Percentiles rank a stretch among this genome's conserved stretches.
Evolutionary conservation across 2,329 filamentous ascomycete species (phyloP).

Genomic region (Camillea tinctor): DNA sequence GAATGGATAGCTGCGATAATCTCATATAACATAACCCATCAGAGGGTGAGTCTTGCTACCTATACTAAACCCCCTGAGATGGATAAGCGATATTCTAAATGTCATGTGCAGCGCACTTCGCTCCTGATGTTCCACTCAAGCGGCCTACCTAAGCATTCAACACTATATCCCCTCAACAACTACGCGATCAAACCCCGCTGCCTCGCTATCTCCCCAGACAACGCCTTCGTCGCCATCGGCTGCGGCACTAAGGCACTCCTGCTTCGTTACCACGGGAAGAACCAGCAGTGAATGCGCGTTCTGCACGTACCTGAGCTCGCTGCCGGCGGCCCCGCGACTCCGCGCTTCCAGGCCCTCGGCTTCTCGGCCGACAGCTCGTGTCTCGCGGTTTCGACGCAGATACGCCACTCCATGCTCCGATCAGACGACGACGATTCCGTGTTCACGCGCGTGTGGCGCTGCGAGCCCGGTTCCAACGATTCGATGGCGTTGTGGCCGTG

Average conservation of each 20-base stretch:
- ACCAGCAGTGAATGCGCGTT: constrained; percentile 6
- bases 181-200: no score
- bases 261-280: constrained; percentile 2
- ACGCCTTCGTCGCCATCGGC: constrained; percentile 5
- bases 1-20: constrained; percentile 4
- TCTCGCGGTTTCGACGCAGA: constrained; percentile 8
- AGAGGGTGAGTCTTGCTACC: constrained; percentile 6
- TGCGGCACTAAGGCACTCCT: constrained; percentile 5
- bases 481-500: constrained; percentile 5
- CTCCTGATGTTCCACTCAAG: constrained; percentile 7
- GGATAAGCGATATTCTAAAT: no score
- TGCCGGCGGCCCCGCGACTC: neutral
- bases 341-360: constrained; percentile 2
- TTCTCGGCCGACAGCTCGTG: constrained; percentile 9
- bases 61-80: no score
- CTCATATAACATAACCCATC: constrained; percentile 4
- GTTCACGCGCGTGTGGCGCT: constrained; percentile 5
- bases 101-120: constrained; percentile 4
- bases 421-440: constrained; percentile 11
- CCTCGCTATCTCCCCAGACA: constrained; percentile 6
- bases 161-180: constrained; percentile 2
- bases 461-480: no score
- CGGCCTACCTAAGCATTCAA: constrained; percentile 4
- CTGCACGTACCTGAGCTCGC: constrained; percentile 5
- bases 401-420: neutral